A percentile compares a stretch with the other conserved stretches of the same genome.
These are phyloP conservation scores for Irpex sp. DNA, from an alignment of 1,284 basidiomycete species.

Conservation along the genomic window DNA sequence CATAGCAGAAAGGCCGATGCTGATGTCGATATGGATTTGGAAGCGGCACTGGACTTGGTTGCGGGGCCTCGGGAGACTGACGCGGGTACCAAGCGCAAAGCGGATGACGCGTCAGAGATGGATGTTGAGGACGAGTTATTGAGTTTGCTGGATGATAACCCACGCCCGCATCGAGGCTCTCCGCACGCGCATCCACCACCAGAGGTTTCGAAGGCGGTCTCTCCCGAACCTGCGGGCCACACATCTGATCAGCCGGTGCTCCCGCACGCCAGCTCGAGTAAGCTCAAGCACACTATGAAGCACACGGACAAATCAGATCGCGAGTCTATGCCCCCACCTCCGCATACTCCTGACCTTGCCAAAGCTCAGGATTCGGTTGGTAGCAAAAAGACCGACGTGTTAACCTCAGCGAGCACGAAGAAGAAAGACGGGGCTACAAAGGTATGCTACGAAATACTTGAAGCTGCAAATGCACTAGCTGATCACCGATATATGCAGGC, in stretches of 20 bases:
- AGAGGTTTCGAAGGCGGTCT: neutral
- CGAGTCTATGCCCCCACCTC: conserved; percentile 60
- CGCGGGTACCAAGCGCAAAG: conserved; percentile 28
- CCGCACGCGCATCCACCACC: neutral
- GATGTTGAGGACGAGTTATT: conserved; percentile 73
- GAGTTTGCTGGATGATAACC: conserved; percentile 49
- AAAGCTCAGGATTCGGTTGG: conserved; percentile 7
- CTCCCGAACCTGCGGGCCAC: neutral
- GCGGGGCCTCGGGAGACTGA: conserved; percentile 13
- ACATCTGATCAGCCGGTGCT: conserved; percentile 3
- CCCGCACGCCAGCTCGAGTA: neutral
- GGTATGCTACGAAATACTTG: conserved; percentile 29
- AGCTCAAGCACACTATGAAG: conserved; percentile 4
- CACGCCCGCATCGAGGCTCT: neutral
- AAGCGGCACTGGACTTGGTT: conserved; percentile 20
- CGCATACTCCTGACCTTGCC: conserved; percentile 29
- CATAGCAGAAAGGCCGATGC: neutral
- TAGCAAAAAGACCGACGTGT: conserved; percentile 19
- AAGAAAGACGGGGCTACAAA: conserved; percentile 46
- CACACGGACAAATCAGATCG: conserved; percentile 32
- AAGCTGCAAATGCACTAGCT: neutral
- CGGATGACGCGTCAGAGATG: conserved; percentile 41
- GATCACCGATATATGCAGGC: conserved; percentile 28
- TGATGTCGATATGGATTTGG: conserved; percentile 24
- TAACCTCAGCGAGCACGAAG: conserved; percentile 23